Evolutionary conservation across 768 basidiomycete species (phyloP).

Genomic region (Inosperma sp.): DNA sequence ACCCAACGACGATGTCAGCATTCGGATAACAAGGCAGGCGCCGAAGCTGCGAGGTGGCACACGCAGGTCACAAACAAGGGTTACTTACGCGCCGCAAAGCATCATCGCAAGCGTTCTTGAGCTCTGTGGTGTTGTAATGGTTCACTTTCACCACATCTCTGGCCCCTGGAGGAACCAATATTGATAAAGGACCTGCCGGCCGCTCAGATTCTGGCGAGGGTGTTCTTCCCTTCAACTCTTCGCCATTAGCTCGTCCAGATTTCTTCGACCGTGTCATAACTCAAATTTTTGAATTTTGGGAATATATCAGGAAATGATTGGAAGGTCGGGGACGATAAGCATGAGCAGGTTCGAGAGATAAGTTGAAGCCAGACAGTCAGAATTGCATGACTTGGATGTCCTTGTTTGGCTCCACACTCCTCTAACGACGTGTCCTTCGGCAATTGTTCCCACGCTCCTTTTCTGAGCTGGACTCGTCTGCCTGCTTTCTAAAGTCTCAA

Average conservation of each 20-base stretch:
- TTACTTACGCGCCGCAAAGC: conserved; percentile 74
- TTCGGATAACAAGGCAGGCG: background rate
- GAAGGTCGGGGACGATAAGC: background rate
- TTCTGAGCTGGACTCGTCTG: background rate
- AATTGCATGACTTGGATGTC: background rate
- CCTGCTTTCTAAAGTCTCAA: too few relatives aligned
- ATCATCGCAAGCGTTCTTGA: conserved; percentile 80
- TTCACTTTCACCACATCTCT: conserved; percentile 60
- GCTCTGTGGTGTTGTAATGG: conserved; percentile 50
- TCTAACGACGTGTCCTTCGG: conserved; percentile 14
- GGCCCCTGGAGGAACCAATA: conserved; percentile 38
- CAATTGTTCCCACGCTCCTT: background rate
- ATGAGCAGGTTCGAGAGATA: conserved; percentile 11
- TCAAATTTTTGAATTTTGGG: conserved; percentile 12
- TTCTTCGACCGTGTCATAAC: conserved; percentile 9
- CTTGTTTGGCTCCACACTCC: conserved; percentile 3
- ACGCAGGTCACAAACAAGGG: background rate
- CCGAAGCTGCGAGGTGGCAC: background rate
- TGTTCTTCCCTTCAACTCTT: conserved; percentile 2
- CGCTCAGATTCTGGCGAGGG: conserved; percentile 35
- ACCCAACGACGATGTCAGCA: background rate
- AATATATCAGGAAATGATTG: background rate
- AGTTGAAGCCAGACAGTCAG: conserved; percentile 1
- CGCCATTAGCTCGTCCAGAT: background rate
- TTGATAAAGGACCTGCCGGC: conserved; percentile 52